Base-by-base conservation (phyloP, 306 rosid genomes). In the Cucurbita pepo region DNA sequence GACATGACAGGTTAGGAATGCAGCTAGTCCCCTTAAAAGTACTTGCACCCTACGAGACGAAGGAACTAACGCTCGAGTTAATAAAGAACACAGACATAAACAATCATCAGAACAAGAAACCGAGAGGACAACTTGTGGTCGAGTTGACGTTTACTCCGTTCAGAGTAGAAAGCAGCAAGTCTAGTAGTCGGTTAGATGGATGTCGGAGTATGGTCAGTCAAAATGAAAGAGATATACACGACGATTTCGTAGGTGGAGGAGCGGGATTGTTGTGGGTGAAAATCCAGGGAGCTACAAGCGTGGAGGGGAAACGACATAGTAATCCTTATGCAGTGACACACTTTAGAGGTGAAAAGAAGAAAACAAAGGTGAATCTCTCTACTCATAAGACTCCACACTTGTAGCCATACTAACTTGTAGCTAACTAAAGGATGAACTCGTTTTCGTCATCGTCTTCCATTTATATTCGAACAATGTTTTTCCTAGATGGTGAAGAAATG, bases 1-100 rank as follows among this genome's bases (percentile, higher is more conserved):
- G 75, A 64, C 92, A 91, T 75, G 99, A 94, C 84, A 83, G 72
- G 62, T 81, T 94, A 61, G 99, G 99, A 76, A 88, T 90, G 97
- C 96, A 91, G 77, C 55, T 90, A 59, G 77, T 94, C 79, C 99
- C 99, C 18, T 82, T 94, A 3, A 84, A 85, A 73, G 79, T 83
- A 55, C 87, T 94, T 54, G 79, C 82, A n/a, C 95, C 96, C 10
- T 78, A 81, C 14, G 92, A 83, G 79, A 86, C 80, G 25, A 85
- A 81, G 78, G 92, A 89, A 72, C 84, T 87, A 21, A 80, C 69
- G 16, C 88, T 94, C 61, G 91, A 94, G 79, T 78, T 94, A 75
- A 85, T 90, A 8, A 89, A 94, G 95, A 90, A 91, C 79, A 81
- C 90, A 25, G 85, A 89, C 67, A 14, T 77, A 22, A 80, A 54